Evolutionary conservation across 2,329 filamentous ascomycete species (phyloP), one percentile per base, ranked within the genome.

Genomic region (Aschersonia sp.): DNA sequence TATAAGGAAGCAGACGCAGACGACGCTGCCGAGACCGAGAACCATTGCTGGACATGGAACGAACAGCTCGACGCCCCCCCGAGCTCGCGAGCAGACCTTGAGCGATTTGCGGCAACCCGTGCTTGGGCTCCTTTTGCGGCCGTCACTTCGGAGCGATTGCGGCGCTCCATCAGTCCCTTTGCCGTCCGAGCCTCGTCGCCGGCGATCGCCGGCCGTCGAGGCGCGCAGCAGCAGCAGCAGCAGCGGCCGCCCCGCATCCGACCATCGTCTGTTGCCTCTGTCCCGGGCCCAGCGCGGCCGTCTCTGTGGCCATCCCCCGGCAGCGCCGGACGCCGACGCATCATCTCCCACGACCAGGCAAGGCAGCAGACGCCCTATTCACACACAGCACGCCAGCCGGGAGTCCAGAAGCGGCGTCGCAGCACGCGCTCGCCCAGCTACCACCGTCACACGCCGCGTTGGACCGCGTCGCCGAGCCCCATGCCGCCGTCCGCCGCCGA

Each of bases 11-110:
- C 77, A 37, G 35, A 37, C 22, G 22, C 22, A 22, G 35, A 37
- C 1, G 72, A 73, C 6, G 79, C 82, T 59, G 74, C 74, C 4
- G 78, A 83, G 56, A 76, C 75, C 1, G 66, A 73, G 49, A 80
- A 84, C 56, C 65, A 76, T 14, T 84, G 76, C 57, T 88, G 84
- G 84, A 63, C 71, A 4, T 84, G 76, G 69, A 74, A 80, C 53
- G 75, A 80, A 46, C 68, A 71, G 5, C 71, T 85, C 6, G 84
- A 89, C 54, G 74, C 74, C 37, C 57, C 69, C 4, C 65, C 72
- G 1, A 72, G 69, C 50, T 57, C 68, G 8, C 62, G 68, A 66
- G 32, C 66, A 66, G 41, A 62, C 65, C 22, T 62, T 62, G 32
- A 61, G 62, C n/a, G 60, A 60, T 1, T 70, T 70, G 4, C 61